A percentile compares a stretch with the other conserved stretches of the same genome.
phyloP scores from a whole-genome alignment of 192 early-diverging fungal species.

The Linnemannia zychae region DNA sequence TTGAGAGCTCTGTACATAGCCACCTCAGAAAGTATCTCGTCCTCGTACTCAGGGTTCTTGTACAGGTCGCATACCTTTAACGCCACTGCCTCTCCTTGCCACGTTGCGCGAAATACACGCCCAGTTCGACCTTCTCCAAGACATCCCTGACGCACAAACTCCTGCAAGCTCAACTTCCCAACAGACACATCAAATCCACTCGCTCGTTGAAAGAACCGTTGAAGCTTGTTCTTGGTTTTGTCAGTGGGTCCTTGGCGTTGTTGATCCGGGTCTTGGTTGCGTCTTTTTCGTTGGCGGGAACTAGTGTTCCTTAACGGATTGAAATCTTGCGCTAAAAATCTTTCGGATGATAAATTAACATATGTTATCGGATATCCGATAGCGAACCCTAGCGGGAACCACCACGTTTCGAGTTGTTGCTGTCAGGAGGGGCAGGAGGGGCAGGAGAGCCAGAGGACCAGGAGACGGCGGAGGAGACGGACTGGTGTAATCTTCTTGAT shows the following conservation, averaged over 20 bases:
- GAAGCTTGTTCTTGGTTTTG: conserved; percentile 19
- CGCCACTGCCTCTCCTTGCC: conserved; percentile 26
- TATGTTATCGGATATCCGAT: too few relatives aligned
- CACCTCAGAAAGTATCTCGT: conserved; percentile 26
- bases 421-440: conserved; percentile 20
- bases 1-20: conserved; percentile 8
- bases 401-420: conserved; percentile 18
- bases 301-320: too few relatives aligned
- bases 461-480: conserved; percentile 12
- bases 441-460: too few relatives aligned
- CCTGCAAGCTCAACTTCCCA: conserved; percentile 18
- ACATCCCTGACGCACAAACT: conserved; percentile 19
- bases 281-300: conserved; percentile 14
- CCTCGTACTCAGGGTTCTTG: conserved; percentile 23
- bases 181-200: conserved; percentile 17
- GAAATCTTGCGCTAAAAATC: too few relatives aligned
- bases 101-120: conserved; percentile 17
- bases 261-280: neutral
- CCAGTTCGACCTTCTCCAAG: conserved; percentile 31
- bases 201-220: conserved; percentile 1
- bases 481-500: conserved; percentile 13
- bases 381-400: neutral
- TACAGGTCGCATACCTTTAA: conserved; percentile 29
- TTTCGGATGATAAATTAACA: too few relatives aligned
- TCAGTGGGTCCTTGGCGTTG: conserved; percentile 13